Conservation (phyloP, 441 rosid species). For the Pelargonium cotyledonis region DNA sequence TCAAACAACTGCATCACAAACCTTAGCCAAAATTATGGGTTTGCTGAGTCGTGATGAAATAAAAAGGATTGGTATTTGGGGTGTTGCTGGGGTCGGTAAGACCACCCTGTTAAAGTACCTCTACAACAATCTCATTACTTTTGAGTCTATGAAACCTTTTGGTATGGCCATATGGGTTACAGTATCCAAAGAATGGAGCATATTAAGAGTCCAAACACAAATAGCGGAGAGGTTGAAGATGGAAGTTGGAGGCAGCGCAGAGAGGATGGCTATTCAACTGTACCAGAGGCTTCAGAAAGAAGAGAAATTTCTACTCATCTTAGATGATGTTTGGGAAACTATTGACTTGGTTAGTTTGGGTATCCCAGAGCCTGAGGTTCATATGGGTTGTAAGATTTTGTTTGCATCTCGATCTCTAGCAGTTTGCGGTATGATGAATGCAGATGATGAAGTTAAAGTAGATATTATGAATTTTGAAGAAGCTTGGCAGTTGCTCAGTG, state of each 20-base stretch:
- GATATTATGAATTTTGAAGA: neutral
- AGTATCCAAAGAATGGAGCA: neutral
- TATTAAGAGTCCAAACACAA: constrained; percentile 9
- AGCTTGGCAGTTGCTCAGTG: neutral
- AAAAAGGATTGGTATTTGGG: constrained; percentile 8
- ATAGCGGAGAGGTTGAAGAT: constrained; percentile 32
- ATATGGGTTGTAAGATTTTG: neutral
- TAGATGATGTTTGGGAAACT: constrained; percentile 4
- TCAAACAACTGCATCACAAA: constrained; percentile 13
- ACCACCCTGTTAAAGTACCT: constrained; percentile 17
- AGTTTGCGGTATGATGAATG: neutral
- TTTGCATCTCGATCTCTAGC: neutral
- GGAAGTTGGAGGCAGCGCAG: constrained; percentile 4
- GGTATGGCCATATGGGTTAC: constrained; percentile 17
- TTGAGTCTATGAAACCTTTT: neutral
- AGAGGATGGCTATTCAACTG: neutral
- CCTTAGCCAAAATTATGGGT: constrained; percentile 3
- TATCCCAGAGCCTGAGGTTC: neutral
- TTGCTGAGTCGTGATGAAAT: constrained; percentile 6
- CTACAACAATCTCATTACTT: constrained; percentile 12
- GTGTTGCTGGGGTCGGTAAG: constrained; percentile 15
- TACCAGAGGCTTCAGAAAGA: neutral
- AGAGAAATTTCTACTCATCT: neutral
- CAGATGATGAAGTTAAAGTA: neutral
- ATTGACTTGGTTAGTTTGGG: neutral